A percentile compares a stretch with the other conserved stretches of the same genome.
Conservation (phyloP, 345 rosid genomes). For the Psidium friedrichsthalianum region DNA sequence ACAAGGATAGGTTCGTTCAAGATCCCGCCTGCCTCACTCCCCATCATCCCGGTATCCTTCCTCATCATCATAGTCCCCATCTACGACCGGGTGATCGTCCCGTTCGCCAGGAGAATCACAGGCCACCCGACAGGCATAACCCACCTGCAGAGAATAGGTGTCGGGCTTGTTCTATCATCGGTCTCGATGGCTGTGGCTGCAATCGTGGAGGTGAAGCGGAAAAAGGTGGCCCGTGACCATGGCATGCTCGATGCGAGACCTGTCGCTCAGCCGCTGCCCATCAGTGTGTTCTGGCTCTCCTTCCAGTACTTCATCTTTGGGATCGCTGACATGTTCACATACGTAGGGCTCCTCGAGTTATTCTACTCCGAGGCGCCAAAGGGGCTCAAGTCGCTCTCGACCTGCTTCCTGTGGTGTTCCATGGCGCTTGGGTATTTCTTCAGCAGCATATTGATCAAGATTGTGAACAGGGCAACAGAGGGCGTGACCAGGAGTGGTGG, state of each 20-base stretch:
- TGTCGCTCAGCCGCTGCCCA: neutral
- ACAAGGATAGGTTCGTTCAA: constrained; percentile 29
- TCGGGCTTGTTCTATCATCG: constrained; percentile 51
- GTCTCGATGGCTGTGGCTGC: constrained; percentile 55
- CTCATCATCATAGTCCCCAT: constrained; percentile 39
- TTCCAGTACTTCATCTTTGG: constrained; percentile 65
- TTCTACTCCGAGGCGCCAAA: constrained; percentile 60
- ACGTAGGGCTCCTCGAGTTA: constrained; percentile 67
- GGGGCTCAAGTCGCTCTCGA: constrained; percentile 68
- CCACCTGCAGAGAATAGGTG: constrained; percentile 44
- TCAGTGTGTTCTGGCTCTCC: constrained; percentile 39
- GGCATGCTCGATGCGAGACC: neutral
- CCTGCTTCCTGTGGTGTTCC: constrained; percentile 53
- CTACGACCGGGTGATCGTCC: constrained; percentile 47
- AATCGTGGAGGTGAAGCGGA: constrained; percentile 27
- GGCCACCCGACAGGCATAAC: constrained; percentile 28
- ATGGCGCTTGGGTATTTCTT: constrained; percentile 55
- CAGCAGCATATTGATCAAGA: constrained; percentile 43
- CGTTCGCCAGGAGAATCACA: constrained; percentile 3
- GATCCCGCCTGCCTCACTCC: constrained; percentile 46
- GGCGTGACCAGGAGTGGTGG: constrained; percentile 19
- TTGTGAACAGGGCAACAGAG: constrained; percentile 18
- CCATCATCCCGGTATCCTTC: constrained; percentile 8
- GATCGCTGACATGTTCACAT: constrained; percentile 53
- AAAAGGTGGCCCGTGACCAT: constrained; percentile 14